Conservation (phyloP, 345 rosid species). For the Rhizophora mangle region DNA sequence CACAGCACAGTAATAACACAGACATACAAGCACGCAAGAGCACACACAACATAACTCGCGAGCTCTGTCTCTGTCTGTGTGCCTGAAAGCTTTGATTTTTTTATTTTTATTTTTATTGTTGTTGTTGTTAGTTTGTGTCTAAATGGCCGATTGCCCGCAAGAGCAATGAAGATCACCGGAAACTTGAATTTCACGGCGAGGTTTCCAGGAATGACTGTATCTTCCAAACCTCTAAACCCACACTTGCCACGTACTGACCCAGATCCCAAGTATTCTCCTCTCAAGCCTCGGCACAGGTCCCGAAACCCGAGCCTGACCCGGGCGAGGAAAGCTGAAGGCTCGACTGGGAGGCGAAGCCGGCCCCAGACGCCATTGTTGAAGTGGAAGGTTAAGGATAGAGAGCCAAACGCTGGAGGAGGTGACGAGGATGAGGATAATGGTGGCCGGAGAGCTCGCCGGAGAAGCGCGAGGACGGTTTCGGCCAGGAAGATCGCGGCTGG, state of each 20-base stretch:
- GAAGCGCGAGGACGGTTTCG: conserved; percentile 41
- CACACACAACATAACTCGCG: background rate
- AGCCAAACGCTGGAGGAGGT: conserved; percentile 22
- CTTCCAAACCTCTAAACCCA: conserved; percentile 23
- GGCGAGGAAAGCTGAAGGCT: conserved; percentile 43
- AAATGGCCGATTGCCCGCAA: conserved; percentile 12
- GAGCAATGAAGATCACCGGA: conserved; percentile 69
- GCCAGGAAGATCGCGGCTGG: conserved; percentile 91
- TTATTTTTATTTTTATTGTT: too few relatives aligned
- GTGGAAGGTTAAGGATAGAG: conserved; percentile 68
- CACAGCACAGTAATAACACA: background rate
- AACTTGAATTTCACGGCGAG: conserved; percentile 45
- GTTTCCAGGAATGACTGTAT: conserved; percentile 23
- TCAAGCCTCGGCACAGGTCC: conserved; percentile 40
- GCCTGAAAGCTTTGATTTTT: background rate
- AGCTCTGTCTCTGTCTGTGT: background rate
- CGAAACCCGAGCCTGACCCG: conserved; percentile 51
- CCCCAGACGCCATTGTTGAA: conserved; percentile 79
- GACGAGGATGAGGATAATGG: conserved; percentile 35
- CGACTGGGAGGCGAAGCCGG: conserved; percentile 35
- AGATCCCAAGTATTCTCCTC: conserved; percentile 50
- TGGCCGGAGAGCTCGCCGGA: conserved; percentile 32
- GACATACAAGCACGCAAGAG: background rate
- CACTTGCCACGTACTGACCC: conserved; percentile 16
- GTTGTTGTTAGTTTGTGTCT: conserved; percentile 8